Conservation (phyloP, 2,329 filamentous ascomycete genomes). For the Botryotinia convoluta region DNA sequence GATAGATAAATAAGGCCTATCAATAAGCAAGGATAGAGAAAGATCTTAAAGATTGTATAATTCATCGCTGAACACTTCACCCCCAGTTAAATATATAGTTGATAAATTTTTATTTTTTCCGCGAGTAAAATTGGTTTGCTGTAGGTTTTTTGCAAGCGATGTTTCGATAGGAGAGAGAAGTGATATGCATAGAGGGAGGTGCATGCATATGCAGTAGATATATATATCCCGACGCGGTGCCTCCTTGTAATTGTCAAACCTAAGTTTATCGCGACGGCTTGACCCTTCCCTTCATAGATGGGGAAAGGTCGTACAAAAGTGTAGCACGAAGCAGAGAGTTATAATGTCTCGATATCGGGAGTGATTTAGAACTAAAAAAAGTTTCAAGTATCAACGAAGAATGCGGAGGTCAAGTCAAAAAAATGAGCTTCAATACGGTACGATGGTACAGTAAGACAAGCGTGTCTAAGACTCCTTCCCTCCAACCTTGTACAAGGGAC, state of each 20-base stretch:
- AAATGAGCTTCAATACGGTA: background rate
- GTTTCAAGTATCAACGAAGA: background rate
- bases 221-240: background rate
- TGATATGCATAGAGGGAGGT: background rate
- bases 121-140: background rate
- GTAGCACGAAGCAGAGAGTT: background rate
- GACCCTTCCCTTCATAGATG: background rate
- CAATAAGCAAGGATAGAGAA: background rate
- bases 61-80: background rate
- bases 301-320: background rate
- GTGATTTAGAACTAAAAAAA: background rate
- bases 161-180: background rate
- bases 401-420: background rate
- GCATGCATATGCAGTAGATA: background rate
- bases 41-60: background rate
- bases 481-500: background rate
- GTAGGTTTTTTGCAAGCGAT: background rate
- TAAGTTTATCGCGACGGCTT: background rate
- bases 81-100: background rate
- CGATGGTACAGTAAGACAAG: background rate
- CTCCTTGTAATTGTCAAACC: background rate
- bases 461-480: background rate
- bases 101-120: background rate
- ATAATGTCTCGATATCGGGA: background rate
- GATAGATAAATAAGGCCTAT: background rate